Conservation (phyloP, 2,329 filamentous ascomycete species). For the Diatrype stigma region DNA sequence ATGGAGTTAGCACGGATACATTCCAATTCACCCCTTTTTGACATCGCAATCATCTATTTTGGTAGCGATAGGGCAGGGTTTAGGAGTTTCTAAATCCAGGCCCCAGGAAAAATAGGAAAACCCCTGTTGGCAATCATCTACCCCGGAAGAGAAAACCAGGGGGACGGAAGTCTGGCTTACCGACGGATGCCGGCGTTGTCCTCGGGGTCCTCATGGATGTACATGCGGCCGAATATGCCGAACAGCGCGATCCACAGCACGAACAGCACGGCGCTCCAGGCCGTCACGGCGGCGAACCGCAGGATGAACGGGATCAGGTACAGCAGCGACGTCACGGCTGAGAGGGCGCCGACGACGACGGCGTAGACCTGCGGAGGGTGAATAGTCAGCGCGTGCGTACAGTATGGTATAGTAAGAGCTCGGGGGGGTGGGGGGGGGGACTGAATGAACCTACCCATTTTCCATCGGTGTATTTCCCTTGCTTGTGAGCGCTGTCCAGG, state of each 20-base stretch:
- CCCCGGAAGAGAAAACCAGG: too few relatives aligned
- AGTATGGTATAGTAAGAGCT: neutral
- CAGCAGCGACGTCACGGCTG: constrained; percentile 59
- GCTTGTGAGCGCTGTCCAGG: constrained; percentile 49
- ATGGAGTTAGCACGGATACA: too few relatives aligned
- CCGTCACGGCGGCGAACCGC: constrained; percentile 51
- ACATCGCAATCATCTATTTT: too few relatives aligned
- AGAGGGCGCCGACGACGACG: constrained; percentile 62
- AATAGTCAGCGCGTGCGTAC: constrained; percentile 4
- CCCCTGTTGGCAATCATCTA: too few relatives aligned
- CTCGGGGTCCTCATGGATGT: constrained; percentile 64
- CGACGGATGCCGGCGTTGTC: constrained; percentile 58
- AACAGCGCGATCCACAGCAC: constrained; percentile 80
- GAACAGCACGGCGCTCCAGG: constrained; percentile 69
- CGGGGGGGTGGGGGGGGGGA: neutral
- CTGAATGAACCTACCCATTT: constrained; percentile 59
- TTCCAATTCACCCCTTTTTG: too few relatives aligned
- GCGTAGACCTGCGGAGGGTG: constrained; percentile 57
- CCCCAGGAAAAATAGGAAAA: too few relatives aligned
- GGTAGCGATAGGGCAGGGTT: too few relatives aligned
- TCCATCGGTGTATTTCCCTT: constrained; percentile 49
- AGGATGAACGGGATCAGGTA: constrained; percentile 62
- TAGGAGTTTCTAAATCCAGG: too few relatives aligned
- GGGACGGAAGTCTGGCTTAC: too few relatives aligned
- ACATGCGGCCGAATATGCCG: constrained; percentile 78